Percentiles rank a stretch among this genome's conserved stretches.
Conservation (phyloP, 139 green algal genomes). For the Picochlorum sp. region DNA sequence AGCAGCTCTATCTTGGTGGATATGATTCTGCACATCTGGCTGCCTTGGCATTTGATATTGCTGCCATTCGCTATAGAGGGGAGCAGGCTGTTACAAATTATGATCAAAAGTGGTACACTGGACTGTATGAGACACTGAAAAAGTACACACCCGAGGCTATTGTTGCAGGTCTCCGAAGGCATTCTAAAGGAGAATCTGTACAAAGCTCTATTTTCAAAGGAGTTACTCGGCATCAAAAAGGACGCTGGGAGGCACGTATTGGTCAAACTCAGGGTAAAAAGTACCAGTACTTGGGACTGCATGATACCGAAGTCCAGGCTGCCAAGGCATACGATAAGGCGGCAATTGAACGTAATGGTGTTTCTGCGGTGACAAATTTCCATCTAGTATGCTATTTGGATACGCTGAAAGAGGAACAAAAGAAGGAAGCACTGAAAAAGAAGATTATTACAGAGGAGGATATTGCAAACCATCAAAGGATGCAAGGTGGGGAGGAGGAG, state of each 20-base stretch:
- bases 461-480: no score
- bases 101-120: background rate
- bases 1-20: conserved; percentile 20
- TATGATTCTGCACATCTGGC: conserved; percentile 7
- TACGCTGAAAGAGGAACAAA: conserved; percentile 14
- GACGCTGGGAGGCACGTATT: conserved; percentile 63
- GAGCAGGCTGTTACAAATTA: conserved; percentile 10
- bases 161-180: conserved; percentile 22
- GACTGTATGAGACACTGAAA: background rate
- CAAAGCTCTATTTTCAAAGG: conserved; percentile 50
- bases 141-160: conserved; percentile 5
- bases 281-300: conserved; percentile 57
- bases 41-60: conserved; percentile 16
- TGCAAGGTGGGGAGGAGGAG: no score
- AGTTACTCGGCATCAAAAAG: conserved; percentile 69
- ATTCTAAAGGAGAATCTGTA: conserved; percentile 35
- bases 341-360: conserved; percentile 40
- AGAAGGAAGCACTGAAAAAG: no score
- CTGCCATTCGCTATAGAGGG: conserved; percentile 1
- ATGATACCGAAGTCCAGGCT: conserved; percentile 52
- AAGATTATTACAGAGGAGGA: no score
- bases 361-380: conserved; percentile 68
- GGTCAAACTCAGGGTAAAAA: conserved; percentile 22
- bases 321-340: conserved; percentile 66
- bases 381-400: conserved; percentile 47